Base-by-base conservation (phyloP, 495 filamentous ascomycete genomes). In the Penicillium antarcticum region DNA sequence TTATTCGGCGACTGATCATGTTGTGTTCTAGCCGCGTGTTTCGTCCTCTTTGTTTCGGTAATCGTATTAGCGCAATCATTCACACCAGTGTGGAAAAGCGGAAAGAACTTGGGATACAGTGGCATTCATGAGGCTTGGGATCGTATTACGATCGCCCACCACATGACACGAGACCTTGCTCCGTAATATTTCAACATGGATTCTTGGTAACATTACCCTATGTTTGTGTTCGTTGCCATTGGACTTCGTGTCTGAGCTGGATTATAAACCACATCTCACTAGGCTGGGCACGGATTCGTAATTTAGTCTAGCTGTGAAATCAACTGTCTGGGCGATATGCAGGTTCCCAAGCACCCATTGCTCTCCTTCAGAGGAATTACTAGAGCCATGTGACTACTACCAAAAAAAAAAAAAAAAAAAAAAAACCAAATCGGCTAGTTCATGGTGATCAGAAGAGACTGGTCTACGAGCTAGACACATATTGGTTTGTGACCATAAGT, bases 221-320 rank as follows among this genome's bases (percentile, higher is more conserved):
- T 23, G 21, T 23, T 2, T 23, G 21, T 23, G 21, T 23, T 23
- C 5, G 5, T 23, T 23, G 21, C 21, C 21, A 23, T 23, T 23
- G 21, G 5, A 2, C 21, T 23, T 23, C 21, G 21, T 23, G 1
- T n/a, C 9, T 23, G 16, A 44, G 42, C 32, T 44, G 42, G 42
- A 33, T 44, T 44, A 4, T 44, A 32, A 29, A 26, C 42, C 23
- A 44, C 42, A 44, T 16, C 42, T 12, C 14, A 33, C 42, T 44
- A 44, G 24, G 17, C 42, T 44, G 26, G 24, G 42, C 5, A 44
- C 24, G 24, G 42, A 44, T 32, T 33, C 42, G 42, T 44, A 44
- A 10, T 21, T 44, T 29, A 29, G 42, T 32, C 42, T 44, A 44
- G 42, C 17, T 44, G 23, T 24, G 42, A 29, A 29, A 29, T 29